phyloP scores from a whole-genome alignment of 1,139 yeast species.

The Nadsonia starkeyi-henricii region DNA sequence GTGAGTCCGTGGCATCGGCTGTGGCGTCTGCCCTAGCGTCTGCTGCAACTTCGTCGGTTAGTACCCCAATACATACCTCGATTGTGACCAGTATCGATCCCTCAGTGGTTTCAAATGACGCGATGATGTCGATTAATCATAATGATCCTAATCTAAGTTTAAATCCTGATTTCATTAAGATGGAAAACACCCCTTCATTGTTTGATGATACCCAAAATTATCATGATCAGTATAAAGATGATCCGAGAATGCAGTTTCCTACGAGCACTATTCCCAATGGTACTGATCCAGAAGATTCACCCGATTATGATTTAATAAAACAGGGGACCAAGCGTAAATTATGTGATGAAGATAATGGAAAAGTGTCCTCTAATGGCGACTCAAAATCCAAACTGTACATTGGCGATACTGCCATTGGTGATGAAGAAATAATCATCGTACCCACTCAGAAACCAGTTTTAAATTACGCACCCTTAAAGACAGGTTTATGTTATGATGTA shows the following conservation, averaged over 20 bases:
- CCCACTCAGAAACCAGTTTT: conserved; percentile 31
- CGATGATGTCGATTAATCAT: neutral
- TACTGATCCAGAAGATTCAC: too few relatives aligned
- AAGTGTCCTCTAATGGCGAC: neutral
- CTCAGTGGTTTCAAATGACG: neutral
- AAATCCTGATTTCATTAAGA: too few relatives aligned
- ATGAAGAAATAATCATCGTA: neutral
- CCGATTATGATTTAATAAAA: neutral
- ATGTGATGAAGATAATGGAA: neutral
- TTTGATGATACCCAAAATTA: neutral
- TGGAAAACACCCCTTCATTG: neutral
- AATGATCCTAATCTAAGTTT: too few relatives aligned
- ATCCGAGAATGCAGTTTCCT: neutral
- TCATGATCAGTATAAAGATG: neutral
- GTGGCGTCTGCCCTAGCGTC: neutral
- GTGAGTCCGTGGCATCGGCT: neutral
- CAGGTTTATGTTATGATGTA: conserved; percentile 92
- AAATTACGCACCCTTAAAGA: conserved; percentile 59
- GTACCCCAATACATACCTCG: neutral
- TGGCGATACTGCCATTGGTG: too few relatives aligned
- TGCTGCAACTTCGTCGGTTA: neutral
- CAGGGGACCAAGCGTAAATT: neutral
- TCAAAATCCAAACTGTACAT: too few relatives aligned
- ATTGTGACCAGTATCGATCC: neutral
- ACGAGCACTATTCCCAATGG: too few relatives aligned